Percentiles rank a stretch among this genome's conserved stretches.
phyloP scores from a whole-genome alignment of 2,329 filamentous ascomycete genomes.

The Graphium sp. region DNA sequence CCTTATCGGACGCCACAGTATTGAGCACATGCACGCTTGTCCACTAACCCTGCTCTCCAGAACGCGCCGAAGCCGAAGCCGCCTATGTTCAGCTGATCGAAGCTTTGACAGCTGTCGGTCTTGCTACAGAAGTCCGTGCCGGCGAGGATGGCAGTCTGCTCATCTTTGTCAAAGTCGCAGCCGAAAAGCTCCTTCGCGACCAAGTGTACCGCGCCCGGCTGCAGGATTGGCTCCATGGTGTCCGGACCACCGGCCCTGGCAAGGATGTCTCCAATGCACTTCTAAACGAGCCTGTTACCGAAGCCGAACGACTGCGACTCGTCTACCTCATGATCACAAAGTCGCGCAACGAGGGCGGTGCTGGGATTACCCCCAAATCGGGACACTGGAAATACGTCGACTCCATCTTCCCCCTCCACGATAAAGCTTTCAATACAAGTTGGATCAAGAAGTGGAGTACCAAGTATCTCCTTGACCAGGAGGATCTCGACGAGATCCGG shows the following conservation, averaged over 20 bases:
- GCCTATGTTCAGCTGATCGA: conserved; percentile 66
- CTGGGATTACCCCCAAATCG: conserved; percentile 53
- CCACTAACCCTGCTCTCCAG: conserved; percentile 20
- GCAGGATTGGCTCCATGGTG: conserved; percentile 85
- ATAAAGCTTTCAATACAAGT: conserved; percentile 55
- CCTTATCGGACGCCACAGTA: too few relatives aligned
- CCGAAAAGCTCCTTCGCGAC: conserved; percentile 54
- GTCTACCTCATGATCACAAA: conserved; percentile 75
- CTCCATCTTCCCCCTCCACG: conserved; percentile 64
- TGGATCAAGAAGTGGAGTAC: conserved; percentile 63
- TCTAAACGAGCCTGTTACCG: conserved; percentile 59
- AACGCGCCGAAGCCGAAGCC: conserved; percentile 50
- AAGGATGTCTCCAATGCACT: conserved; percentile 51
- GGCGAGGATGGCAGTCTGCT: conserved; percentile 62
- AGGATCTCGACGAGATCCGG: conserved; percentile 58
- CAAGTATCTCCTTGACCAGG: conserved; percentile 48
- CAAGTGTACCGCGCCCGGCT: conserved; percentile 79
- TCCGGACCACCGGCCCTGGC: conserved; percentile 60
- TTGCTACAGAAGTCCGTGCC: conserved; percentile 74
- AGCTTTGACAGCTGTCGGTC: conserved; percentile 59
- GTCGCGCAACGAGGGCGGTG: conserved; percentile 57
- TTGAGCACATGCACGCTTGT: conserved; percentile 4
- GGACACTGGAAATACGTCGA: conserved; percentile 59
- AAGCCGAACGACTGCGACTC: conserved; percentile 75
- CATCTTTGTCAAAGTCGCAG: conserved; percentile 68